Percentiles rank a stretch among this genome's conserved stretches.
Evolutionary conservation across 805 yeast genomes (phyloP).

Genomic region (Pichia ethanolica): DNA sequence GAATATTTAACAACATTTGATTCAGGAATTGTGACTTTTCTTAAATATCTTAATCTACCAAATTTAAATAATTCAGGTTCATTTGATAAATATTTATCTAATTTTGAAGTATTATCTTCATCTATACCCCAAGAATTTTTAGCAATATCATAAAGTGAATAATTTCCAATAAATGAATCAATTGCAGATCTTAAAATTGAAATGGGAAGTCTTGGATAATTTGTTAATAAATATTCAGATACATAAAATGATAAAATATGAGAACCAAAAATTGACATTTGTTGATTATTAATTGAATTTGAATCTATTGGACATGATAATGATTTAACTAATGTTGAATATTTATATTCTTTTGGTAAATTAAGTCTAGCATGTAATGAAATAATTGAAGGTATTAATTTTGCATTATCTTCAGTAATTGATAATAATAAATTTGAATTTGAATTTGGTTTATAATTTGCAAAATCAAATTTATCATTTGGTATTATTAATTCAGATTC

Average conservation of each 20-base stretch:
- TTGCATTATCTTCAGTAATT: slow-evolving; percentile 45
- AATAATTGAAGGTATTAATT: slow-evolving; percentile 59
- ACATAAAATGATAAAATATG: slow-evolving; percentile 68
- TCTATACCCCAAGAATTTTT: slow-evolving; percentile 80
- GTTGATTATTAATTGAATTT: slow-evolving; percentile 48
- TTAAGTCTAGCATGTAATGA: slow-evolving; percentile 73
- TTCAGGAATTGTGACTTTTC: slow-evolving; percentile 44
- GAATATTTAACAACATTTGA: slow-evolving; percentile 33
- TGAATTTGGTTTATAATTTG: slow-evolving; percentile 24
- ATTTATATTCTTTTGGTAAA: slow-evolving; percentile 49
- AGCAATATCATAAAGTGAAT: slow-evolving; percentile 60
- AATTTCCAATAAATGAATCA: slow-evolving; percentile 65
- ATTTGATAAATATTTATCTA: slow-evolving; percentile 59
- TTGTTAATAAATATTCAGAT: slow-evolving; percentile 61
- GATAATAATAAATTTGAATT: slow-evolving; percentile 10
- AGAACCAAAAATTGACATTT: slow-evolving; percentile 77
- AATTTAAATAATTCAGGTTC: slow-evolving; percentile 60
- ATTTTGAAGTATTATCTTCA: slow-evolving; percentile 53
- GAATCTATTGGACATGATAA: slow-evolving; percentile 55
- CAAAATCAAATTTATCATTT: slow-evolving; percentile 25
- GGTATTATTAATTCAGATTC: slow-evolving; percentile 14
- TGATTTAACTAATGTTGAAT: slow-evolving; percentile 71
- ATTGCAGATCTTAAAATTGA: slow-evolving; percentile 69
- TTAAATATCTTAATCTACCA: slow-evolving; percentile 56
- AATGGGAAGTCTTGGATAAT: slow-evolving; percentile 87